Evolutionary conservation across 1,284 basidiomycete genomes (phyloP).

Genomic region (Ceratobasidium sp.): DNA sequence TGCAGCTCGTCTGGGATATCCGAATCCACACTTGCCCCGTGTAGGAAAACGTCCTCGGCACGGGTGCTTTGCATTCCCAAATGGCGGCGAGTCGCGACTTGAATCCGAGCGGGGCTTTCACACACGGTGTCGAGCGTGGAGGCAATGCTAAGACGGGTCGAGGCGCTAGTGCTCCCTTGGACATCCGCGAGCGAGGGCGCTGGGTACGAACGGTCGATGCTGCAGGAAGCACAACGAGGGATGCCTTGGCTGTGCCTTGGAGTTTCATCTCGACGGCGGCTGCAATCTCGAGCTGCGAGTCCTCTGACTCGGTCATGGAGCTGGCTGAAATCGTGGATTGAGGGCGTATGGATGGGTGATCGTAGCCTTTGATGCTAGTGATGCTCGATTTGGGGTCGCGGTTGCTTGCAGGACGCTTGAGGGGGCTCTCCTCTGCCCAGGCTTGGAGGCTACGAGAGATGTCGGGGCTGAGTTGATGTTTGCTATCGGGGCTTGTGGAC

Average conservation of each 20-base stretch:
- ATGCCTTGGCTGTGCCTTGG: too few species aligned
- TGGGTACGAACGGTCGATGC: too few species aligned
- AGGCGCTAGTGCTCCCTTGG: too few species aligned
- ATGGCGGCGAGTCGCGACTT: neutral
- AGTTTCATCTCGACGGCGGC: neutral
- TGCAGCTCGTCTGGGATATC: constrained; percentile 79
- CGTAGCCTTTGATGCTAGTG: constrained; percentile 12
- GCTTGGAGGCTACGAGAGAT: constrained; percentile 4
- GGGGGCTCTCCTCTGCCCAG: constrained; percentile 26
- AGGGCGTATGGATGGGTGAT: neutral
- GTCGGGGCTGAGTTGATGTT: constrained; percentile 5
- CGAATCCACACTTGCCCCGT: constrained; percentile 53
- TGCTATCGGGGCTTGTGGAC: constrained; percentile 54
- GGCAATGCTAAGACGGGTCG: too few species aligned
- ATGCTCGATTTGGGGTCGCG: constrained; percentile 4
- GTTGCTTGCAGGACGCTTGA: constrained; percentile 11
- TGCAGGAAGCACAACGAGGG: too few species aligned
- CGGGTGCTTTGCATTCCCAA: neutral
- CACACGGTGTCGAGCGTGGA: too few species aligned
- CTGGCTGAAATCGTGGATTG: neutral
- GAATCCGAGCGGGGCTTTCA: neutral
- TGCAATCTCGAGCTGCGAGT: neutral
- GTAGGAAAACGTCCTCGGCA: neutral
- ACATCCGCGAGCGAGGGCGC: too few species aligned
- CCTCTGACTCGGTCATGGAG: neutral